Evolutionary conservation across 257 asterid genomes (phyloP), one percentile per base, ranked within the genome.

Genomic region (Ilex aquifolium): DNA sequence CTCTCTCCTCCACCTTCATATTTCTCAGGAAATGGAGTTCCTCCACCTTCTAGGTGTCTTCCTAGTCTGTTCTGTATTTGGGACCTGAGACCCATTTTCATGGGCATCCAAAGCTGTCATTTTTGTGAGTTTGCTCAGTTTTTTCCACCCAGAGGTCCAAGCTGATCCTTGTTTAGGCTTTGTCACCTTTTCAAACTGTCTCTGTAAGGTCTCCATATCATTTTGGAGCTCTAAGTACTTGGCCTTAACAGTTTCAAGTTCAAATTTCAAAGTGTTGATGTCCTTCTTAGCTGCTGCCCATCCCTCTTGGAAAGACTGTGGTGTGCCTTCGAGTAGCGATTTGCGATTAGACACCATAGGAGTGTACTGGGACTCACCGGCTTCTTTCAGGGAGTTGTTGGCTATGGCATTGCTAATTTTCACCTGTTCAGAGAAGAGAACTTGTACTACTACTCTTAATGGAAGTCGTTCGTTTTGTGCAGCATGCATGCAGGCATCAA

Each of bases 381-480:
- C 63, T 16, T 92, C 99, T 53, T 87, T 89, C n/a, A 89, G 72
- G 57, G 85, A 53, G 74, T 29, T 65, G 69, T 74, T 83, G 53
- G 97, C 91, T 14, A 92, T 56, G 7, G 97, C 95, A 59, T 87
- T 89, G 83, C 95, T 92, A 56, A 89, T 85, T 60, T 89, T 92
- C 21, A 92, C 97, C 71, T 89, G 99, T 61, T 92, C 96, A 2
- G 99, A 87, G 80, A 92, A 87, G 68, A 92, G 91, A 64, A 92
- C 97, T 68, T 87, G 99, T 54, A 92, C 95, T 8, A 89, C 97
- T 0, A 89, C 85, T 68, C 99, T 66, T 17, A 90, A 77, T 2
- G 99, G 99, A 62, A 92, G 99, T 3, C 99, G 67, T 72, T 92
- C 97, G 56, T 90, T 92, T 61, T 89, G 97, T 1, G 99, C 99